Conservation (phyloP, 2,329 filamentous ascomycete species). For the Botrytis tulipae region DNA sequence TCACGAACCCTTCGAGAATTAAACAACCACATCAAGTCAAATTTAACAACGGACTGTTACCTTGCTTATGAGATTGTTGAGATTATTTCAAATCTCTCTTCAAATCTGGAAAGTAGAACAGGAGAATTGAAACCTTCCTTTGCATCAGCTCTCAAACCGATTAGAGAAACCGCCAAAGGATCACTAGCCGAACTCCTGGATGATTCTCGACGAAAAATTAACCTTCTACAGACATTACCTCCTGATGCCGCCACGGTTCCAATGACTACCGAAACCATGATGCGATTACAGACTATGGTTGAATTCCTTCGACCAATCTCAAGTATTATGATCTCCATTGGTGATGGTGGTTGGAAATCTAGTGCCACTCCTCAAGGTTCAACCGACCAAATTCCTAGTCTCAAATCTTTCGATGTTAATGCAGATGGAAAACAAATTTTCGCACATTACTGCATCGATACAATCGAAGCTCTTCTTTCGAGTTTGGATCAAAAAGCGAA, state of each 20-base stretch:
- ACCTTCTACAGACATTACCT: constrained; percentile 65
- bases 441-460: constrained; percentile 85
- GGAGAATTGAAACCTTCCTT: constrained; percentile 83
- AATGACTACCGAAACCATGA: constrained; percentile 81
- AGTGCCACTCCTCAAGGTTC: constrained; percentile 53
- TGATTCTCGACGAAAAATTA: constrained; percentile 72
- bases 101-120: constrained; percentile 75
- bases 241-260: constrained; percentile 75
- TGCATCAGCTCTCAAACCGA: constrained; percentile 80
- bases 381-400: constrained; percentile 63
- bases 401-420: constrained; percentile 80
- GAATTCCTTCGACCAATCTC: constrained; percentile 82
- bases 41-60: constrained; percentile 88
- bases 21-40: constrained; percentile 82
- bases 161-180: constrained; percentile 86
- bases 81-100: constrained; percentile 77
- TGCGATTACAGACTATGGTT: constrained; percentile 80
- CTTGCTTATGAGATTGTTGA: constrained; percentile 94
- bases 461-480: constrained; percentile 75
- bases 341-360: constrained; percentile 85
- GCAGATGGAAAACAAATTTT: constrained; percentile 88
- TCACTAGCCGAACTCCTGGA: constrained; percentile 82
- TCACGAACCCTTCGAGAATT: constrained; percentile 83
- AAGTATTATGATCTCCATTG: constrained; percentile 86
- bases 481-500: constrained; percentile 74